A percentile compares a stretch with the other conserved stretches of the same genome.
Conservation (phyloP, 768 basidiomycete species). For the Suillus alpinus region DNA sequence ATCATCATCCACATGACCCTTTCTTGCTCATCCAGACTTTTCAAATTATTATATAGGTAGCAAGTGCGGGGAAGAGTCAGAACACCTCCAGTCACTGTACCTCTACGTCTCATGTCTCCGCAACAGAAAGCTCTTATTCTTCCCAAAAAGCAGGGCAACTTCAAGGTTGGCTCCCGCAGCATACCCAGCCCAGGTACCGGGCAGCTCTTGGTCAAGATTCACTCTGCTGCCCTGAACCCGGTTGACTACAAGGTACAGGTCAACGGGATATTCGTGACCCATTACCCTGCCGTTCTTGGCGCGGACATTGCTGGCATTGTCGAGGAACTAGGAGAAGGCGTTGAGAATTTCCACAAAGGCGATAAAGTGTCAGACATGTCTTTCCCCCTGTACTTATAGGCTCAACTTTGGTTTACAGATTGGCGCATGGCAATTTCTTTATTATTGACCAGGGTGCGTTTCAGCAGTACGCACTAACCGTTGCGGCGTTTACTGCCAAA, state of each 20-base stretch:
- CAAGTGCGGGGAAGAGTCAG: not conserved
- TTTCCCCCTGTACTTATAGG: slow-evolving; percentile 14
- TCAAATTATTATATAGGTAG: not conserved
- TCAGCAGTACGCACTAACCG: slow-evolving; percentile 40
- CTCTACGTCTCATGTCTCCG: slow-evolving; percentile 19
- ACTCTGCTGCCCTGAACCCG: slow-evolving; percentile 44
- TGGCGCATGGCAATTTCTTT: slow-evolving; percentile 26
- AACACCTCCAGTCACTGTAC: not conserved
- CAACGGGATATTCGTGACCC: slow-evolving; percentile 27
- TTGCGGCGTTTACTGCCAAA: slow-evolving; percentile 35
- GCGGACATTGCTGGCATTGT: slow-evolving; percentile 38
- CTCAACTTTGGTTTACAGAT: slow-evolving; percentile 20
- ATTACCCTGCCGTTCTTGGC: slow-evolving; percentile 37
- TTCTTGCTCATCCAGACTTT: not conserved
- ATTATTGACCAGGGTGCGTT: slow-evolving; percentile 30
- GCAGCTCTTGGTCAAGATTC: slow-evolving; percentile 41
- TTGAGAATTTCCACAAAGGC: slow-evolving; percentile 32
- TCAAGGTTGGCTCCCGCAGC: slow-evolving; percentile 25
- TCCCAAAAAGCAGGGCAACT: slow-evolving; percentile 22
- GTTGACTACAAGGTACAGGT: slow-evolving; percentile 39
- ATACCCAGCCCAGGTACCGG: slow-evolving; percentile 34
- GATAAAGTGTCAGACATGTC: slow-evolving; percentile 36
- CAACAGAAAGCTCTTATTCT: slow-evolving; percentile 29
- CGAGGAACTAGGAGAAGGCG: slow-evolving; percentile 37
- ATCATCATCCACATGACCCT: not conserved